Evolutionary conservation across 768 basidiomycete genomes (phyloP).

Genomic region (Pisolithus sp.): DNA sequence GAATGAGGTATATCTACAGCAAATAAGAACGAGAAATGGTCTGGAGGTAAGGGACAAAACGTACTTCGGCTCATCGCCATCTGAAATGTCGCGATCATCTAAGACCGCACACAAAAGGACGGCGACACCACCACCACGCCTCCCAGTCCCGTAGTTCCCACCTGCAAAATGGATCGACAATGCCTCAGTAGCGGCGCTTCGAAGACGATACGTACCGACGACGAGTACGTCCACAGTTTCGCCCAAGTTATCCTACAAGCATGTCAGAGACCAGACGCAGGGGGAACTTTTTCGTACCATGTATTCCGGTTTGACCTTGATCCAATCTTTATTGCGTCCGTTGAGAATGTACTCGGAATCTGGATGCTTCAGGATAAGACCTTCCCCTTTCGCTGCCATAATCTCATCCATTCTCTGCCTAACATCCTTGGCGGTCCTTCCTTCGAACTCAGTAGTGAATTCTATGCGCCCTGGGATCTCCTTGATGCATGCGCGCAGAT

Average conservation of each 20-base stretch:
- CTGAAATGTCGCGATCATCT: slow-evolving; percentile 56
- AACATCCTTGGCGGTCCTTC: slow-evolving; percentile 77
- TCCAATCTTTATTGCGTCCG: slow-evolving; percentile 87
- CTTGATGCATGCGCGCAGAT: slow-evolving; percentile 61
- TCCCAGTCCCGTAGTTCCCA: slow-evolving; percentile 84
- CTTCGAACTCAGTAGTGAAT: slow-evolving; percentile 63
- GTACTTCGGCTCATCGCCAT: slow-evolving; percentile 61
- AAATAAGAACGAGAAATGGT: not conserved
- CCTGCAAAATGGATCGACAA: slow-evolving; percentile 34
- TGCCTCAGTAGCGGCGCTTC: not conserved
- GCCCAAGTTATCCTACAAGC: slow-evolving; percentile 73
- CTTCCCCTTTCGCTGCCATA: slow-evolving; percentile 84
- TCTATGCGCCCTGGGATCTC: slow-evolving; percentile 77
- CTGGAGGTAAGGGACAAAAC: slow-evolving; percentile 6
- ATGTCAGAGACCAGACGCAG: not conserved
- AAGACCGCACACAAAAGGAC: slow-evolving; percentile 84
- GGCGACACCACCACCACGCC: slow-evolving; percentile 83
- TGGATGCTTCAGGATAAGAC: slow-evolving; percentile 86
- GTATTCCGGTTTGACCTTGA: slow-evolving; percentile 90
- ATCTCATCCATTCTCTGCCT: slow-evolving; percentile 73
- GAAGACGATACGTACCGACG: slow-evolving; percentile 49
- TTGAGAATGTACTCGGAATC: slow-evolving; percentile 76
- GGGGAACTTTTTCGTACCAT: slow-evolving; percentile 44
- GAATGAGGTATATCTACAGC: slow-evolving; percentile 72
- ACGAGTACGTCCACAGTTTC: slow-evolving; percentile 92